A percentile compares a stretch with the other conserved stretches of the same genome.
Evolutionary conservation across 2,329 filamentous ascomycete species (phyloP).

Genomic region (Macrophomina phaseolina): DNA sequence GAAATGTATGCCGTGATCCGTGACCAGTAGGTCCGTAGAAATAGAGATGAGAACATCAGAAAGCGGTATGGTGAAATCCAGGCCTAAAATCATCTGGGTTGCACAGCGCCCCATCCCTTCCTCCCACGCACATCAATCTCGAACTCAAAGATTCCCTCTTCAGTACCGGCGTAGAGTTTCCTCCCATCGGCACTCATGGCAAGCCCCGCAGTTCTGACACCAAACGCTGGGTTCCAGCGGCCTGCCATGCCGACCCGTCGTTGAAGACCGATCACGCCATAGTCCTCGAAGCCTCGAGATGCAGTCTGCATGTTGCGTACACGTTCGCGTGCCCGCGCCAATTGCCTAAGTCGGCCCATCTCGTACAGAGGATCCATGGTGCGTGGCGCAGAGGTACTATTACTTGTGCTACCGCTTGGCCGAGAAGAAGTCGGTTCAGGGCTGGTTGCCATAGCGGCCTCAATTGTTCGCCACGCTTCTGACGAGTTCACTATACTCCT

Average conservation of each 20-base stretch:
- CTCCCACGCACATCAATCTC: conserved; percentile 67
- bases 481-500: conserved; percentile 38
- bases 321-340: conserved; percentile 44
- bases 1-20: background rate
- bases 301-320: conserved; percentile 38
- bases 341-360: conserved; percentile 42
- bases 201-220: conserved; percentile 54
- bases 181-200: conserved; percentile 56
- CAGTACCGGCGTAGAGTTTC: conserved; percentile 56
- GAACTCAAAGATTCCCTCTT: conserved; percentile 79
- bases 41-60: background rate
- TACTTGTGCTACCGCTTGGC: background rate
- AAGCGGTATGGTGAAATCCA: background rate
- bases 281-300: conserved; percentile 16
- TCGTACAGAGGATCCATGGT: conserved; percentile 38
- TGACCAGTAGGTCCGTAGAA: background rate
- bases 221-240: conserved; percentile 36
- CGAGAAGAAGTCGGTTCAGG: conserved; percentile 33
- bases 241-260: conserved; percentile 15
- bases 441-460: conserved; percentile 51
- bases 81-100: conserved; percentile 37
- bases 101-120: conserved; percentile 55
- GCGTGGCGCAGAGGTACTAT: conserved; percentile 14
- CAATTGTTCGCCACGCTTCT: conserved; percentile 56
- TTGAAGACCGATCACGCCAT: conserved; percentile 22